These are phyloP conservation scores for Pseudogymnoascus sp. DNA, from an alignment of 2,329 filamentous ascomycete species.

Conservation along the genomic window DNA sequence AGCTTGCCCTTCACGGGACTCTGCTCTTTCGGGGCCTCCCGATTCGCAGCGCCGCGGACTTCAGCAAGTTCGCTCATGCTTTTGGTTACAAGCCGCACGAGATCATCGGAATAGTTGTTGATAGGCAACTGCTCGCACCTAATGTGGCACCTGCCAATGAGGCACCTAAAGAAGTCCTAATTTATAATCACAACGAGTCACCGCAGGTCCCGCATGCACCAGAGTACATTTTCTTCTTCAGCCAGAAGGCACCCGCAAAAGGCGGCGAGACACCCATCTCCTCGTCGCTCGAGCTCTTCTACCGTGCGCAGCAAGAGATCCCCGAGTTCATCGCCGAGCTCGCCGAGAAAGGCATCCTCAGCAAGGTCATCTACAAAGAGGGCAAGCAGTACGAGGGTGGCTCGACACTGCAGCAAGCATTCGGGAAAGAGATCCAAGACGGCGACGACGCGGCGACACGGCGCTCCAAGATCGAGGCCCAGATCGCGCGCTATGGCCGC, in stretches of 20 bases:
- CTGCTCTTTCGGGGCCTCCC: conserved; percentile 40
- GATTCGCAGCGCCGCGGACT: conserved; percentile 37
- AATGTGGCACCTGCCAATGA: conserved; percentile 42
- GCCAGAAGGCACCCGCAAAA: conserved; percentile 30
- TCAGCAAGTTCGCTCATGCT: conserved; percentile 41
- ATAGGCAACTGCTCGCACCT: conserved; percentile 36
- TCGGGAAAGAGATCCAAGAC: conserved; percentile 40
- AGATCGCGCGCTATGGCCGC: conserved; percentile 40
- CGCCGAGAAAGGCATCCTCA: conserved; percentile 38
- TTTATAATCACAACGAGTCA: conserved; percentile 45
- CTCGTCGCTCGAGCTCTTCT: conserved; percentile 40
- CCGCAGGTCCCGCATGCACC: conserved; percentile 43
- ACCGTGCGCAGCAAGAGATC: conserved; percentile 37
- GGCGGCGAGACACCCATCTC: conserved; percentile 40
- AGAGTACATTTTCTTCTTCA: conserved; percentile 44
- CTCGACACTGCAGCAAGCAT: conserved; percentile 39
- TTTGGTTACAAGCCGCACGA: conserved; percentile 42
- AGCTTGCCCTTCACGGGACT: conserved; percentile 37
- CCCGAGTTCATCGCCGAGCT: conserved; percentile 39
- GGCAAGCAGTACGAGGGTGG: conserved; percentile 38
- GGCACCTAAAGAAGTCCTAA: conserved; percentile 38
- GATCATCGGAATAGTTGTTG: conserved; percentile 43
- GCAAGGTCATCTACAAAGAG: conserved; percentile 35
- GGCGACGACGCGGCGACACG: conserved; percentile 35
- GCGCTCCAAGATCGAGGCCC: conserved; percentile 39